Conservation (phyloP, 2,329 filamentous ascomycete species). For the Dothistroma pini region DNA sequence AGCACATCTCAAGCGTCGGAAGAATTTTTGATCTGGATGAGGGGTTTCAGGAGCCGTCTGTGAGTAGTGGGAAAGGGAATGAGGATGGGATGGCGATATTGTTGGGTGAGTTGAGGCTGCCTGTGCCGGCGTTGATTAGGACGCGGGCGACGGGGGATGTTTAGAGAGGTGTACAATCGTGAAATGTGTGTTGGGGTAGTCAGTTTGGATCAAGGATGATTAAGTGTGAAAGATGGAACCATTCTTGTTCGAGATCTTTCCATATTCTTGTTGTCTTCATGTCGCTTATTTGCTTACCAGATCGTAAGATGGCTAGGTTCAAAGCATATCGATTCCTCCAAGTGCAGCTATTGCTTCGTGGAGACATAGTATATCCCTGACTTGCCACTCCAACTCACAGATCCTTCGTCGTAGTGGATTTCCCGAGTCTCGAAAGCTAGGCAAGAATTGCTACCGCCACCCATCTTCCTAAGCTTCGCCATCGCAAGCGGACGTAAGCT, state of each 20-base stretch:
- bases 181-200: too few species aligned
- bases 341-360: constrained; percentile 49
- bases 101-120: not conserved
- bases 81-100: not conserved
- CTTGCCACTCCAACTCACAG: constrained; percentile 85
- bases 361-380: constrained; percentile 83
- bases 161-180: too few species aligned
- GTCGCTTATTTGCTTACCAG: too few species aligned
- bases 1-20: not conserved
- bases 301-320: too few species aligned
- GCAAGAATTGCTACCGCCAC: constrained; percentile 41
- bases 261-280: too few species aligned
- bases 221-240: too few species aligned
- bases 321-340: too few species aligned
- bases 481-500: constrained; percentile 86
- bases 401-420: constrained; percentile 58
- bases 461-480: constrained; percentile 62
- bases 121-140: not conserved
- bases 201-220: too few species aligned
- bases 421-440: constrained; percentile 72
- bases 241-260: too few species aligned
- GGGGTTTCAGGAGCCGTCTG: not conserved
- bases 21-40: not conserved
- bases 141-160: not conserved
- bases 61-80: too few species aligned